Percentiles rank a stretch among this genome's conserved stretches.
Conservation (phyloP, 768 basidiomycete species). For the Tulasnella sp. region DNA sequence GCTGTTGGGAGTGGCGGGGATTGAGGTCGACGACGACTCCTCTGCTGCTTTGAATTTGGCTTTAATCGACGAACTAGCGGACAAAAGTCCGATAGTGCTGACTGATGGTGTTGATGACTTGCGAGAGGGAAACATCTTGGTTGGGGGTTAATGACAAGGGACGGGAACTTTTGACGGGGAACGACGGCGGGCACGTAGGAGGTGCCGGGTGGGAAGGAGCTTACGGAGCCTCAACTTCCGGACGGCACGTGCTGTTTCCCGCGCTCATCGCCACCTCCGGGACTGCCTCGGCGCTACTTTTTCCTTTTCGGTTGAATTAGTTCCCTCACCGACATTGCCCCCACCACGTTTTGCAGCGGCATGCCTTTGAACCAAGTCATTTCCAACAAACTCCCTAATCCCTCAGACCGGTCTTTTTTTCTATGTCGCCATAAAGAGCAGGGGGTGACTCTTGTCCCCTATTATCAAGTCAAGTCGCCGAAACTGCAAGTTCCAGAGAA, state of each 20-base stretch:
- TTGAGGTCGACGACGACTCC: background rate
- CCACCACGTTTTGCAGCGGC: background rate
- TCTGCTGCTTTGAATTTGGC: background rate
- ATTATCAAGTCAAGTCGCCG: background rate
- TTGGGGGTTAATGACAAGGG: background rate
- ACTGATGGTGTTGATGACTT: background rate
- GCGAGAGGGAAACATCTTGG: slow-evolving; percentile 17
- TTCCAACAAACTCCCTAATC: too few relatives aligned
- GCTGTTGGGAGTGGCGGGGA: slow-evolving; percentile 6
- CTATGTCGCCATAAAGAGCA: too few relatives aligned
- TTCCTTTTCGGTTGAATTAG: background rate
- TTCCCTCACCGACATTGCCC: background rate
- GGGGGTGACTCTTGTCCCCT: background rate
- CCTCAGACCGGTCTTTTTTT: background rate
- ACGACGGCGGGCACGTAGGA: background rate
- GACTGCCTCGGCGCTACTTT: background rate
- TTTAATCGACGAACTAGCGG: background rate
- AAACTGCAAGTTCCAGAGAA: background rate
- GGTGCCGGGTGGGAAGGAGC: slow-evolving; percentile 8
- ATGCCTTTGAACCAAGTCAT: background rate
- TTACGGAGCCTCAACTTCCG: background rate
- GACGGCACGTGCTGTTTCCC: background rate
- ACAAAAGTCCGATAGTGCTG: background rate
- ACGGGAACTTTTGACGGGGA: background rate
- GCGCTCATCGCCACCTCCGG: background rate